Evolutionary conservation across 1,284 basidiomycete species (phyloP).

Genomic region (Leccinum griseonigrum): DNA sequence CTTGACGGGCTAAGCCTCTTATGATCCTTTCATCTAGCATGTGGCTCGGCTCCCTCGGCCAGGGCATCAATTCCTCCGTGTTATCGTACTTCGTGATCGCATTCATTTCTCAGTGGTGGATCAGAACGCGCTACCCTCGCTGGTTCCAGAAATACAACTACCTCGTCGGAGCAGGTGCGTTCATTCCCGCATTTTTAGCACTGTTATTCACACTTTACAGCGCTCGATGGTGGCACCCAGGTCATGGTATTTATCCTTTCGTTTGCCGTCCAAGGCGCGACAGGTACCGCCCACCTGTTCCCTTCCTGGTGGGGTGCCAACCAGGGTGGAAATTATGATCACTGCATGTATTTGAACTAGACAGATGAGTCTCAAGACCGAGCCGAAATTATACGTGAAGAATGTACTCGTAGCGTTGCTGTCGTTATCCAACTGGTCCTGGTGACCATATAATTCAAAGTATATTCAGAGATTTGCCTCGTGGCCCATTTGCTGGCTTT

Average conservation of each 20-base stretch:
- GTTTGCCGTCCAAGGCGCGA: slow-evolving; percentile 71
- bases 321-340: slow-evolving; percentile 35
- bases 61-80: slow-evolving; percentile 47
- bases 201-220: slow-evolving; percentile 17
- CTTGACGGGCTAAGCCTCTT: neutral
- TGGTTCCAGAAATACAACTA: slow-evolving; percentile 56
- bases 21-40: slow-evolving; percentile 15
- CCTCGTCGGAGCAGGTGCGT: slow-evolving; percentile 41
- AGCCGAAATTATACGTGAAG: neutral
- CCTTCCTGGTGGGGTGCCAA: slow-evolving; percentile 58
- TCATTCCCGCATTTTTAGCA: neutral
- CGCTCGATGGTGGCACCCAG: slow-evolving; percentile 62
- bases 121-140: slow-evolving; percentile 53
- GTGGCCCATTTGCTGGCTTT: no score
- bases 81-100: slow-evolving; percentile 46
- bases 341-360: slow-evolving; percentile 10
- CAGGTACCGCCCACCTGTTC: slow-evolving; percentile 54
- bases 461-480: neutral
- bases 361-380: neutral
- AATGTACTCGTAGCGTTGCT: neutral
- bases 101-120: slow-evolving; percentile 54
- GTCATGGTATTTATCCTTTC: slow-evolving; percentile 71
- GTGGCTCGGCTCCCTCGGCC: slow-evolving; percentile 38
- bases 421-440: neutral
- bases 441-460: neutral